Evolutionary conservation across 106 monocot genomes (phyloP), one percentile per base, ranked within the genome.

Genomic region (Cymbidium sinense): DNA sequence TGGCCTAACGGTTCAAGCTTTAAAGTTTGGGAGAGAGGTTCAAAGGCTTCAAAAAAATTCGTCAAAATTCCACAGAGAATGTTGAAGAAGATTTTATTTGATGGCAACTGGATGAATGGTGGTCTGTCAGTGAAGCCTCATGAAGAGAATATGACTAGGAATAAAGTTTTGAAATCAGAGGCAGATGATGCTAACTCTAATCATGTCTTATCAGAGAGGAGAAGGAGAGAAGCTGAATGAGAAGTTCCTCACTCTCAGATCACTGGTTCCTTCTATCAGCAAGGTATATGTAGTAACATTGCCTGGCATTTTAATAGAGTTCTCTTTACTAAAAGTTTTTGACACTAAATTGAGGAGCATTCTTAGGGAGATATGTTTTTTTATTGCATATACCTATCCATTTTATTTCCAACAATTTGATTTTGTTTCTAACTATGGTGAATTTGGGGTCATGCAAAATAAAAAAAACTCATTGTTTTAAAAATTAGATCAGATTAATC

Each of bases 181-280:
- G 77, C 50, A 44, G 87, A 89, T 74, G 86, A 83, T 75, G 47
- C 61, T 35, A 54, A 85, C 70, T 75, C 36, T 9, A 90, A 58
- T 75, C 84, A 88, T 77, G 80, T 87, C 0, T 77, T 90, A 61
- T 90, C 92, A 34, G 95, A 88, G 75, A 86, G 84, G 82, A 86
- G 83, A 34, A 86, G 88, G 80, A 80, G 85, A 95, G 77, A 93
- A 91, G 86, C 82, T 96, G 73, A 93, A 91, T 54, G 93, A 96
- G 77, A 93, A 93, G 76, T 93, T 96, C 41, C 34, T 93, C 4
- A 61, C 86, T 70, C 91, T 93, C 47, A 86, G 80, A 78, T 89
- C 89, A 30, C 70, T 96, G 20, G 64, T 93, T 75, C 95, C 95
- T 82, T 84, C 89, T 20, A 77, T 93, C 70, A 88, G 82, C 84